These are phyloP conservation scores for Kwoniella dendrophila DNA, from an alignment of 768 basidiomycete species.

Conservation along the genomic window DNA sequence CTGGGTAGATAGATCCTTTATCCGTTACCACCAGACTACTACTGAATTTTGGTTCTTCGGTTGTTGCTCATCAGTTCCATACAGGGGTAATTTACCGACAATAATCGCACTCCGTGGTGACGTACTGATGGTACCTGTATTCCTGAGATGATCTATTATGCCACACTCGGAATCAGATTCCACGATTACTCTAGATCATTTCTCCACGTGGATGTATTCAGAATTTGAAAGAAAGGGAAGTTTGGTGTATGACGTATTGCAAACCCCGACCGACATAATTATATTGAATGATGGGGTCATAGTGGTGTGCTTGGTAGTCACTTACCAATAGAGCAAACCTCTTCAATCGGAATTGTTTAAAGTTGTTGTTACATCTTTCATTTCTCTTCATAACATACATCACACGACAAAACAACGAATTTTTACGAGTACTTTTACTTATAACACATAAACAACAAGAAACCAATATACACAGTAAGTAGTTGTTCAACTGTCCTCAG, in stretches of 20 bases:
- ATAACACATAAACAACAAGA: neutral
- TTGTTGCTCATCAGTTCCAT: too few relatives aligned
- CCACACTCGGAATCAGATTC: neutral
- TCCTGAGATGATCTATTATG: neutral
- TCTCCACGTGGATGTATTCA: neutral
- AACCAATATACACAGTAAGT: conserved; percentile 18
- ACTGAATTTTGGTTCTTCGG: too few relatives aligned
- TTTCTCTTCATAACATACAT: neutral
- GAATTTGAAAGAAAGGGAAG: too few relatives aligned
- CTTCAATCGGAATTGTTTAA: neutral
- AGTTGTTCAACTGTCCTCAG: neutral
- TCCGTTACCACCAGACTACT: too few relatives aligned
- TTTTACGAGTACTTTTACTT: conserved; percentile 5
- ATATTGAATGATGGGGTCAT: too few relatives aligned
- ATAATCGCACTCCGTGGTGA: conserved; percentile 8
- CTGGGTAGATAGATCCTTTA: too few relatives aligned
- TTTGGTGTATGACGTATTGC: neutral
- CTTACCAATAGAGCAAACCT: too few relatives aligned
- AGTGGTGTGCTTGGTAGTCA: too few relatives aligned
- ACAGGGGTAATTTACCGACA: too few relatives aligned
- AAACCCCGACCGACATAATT: neutral
- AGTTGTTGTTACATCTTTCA: neutral
- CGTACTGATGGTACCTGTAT: conserved; percentile 9
- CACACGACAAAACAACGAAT: neutral
- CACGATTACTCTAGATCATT: neutral